phyloP scores from a whole-genome alignment of 2,329 filamentous ascomycete genomes.

The Pseudopyrenochaeta lycopersici region DNA sequence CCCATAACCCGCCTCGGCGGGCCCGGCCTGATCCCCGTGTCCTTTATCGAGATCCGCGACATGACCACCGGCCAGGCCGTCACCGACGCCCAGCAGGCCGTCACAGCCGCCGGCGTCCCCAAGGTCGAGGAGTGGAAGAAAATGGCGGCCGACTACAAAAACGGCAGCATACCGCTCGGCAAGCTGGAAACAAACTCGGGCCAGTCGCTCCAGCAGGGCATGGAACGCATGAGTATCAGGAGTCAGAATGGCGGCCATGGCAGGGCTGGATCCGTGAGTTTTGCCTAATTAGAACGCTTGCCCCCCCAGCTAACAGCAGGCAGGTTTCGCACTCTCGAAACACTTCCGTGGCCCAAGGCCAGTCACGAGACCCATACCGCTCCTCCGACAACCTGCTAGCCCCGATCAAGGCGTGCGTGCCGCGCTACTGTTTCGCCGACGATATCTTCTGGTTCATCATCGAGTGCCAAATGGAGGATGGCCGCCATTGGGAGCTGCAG shows the following conservation, averaged over 20 bases:
- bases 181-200: conserved; percentile 73
- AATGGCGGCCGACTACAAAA: conserved; percentile 99
- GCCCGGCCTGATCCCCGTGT: conserved; percentile 93
- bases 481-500: conserved; percentile 89
- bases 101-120: conserved; percentile 87
- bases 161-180: conserved; percentile 95
- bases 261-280: conserved; percentile 44
- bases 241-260: conserved; percentile 43
- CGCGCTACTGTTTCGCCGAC: conserved; percentile 93
- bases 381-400: conserved; percentile 66
- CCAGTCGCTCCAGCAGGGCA: conserved; percentile 63
- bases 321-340: conserved; percentile 45
- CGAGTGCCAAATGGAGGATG: conserved; percentile 88
- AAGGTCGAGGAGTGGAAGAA: conserved; percentile 99
- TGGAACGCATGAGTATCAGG: conserved; percentile 79
- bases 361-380: conserved; percentile 49
- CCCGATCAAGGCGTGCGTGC: conserved; percentile 84
- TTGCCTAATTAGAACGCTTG: conserved; percentile 9
- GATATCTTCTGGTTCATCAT: conserved; percentile 99
- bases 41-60: conserved; percentile 94
- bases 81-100: conserved; percentile 81
- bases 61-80: conserved; percentile 89
- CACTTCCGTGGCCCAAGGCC: conserved; percentile 52
- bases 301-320: conserved; percentile 15
- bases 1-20: conserved; percentile 97